These are phyloP conservation scores for Limnanthes douglasii DNA, from an alignment of 345 rosid species.

Conservation along the genomic window DNA sequence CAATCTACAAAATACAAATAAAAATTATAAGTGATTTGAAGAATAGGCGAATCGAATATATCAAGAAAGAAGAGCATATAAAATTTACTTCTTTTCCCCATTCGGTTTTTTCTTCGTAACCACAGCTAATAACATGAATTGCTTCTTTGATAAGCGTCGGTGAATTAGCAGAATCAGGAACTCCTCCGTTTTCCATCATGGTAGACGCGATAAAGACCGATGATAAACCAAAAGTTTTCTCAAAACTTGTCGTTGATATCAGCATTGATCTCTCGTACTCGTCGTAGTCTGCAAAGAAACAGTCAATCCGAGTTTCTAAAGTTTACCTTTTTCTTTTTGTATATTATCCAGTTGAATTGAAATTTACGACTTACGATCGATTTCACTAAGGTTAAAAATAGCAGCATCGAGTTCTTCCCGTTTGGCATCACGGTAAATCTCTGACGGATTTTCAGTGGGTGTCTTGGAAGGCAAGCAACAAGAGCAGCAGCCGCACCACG, in stretches of 20 bases:
- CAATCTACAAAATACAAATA: constrained; percentile 39
- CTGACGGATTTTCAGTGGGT: constrained; percentile 47
- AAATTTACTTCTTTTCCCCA: constrained; percentile 93
- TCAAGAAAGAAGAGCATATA: constrained; percentile 1
- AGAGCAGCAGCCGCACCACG: constrained; percentile 44
- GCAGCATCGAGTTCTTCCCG: constrained; percentile 86
- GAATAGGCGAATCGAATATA: too few species aligned
- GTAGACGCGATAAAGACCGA: constrained; percentile 95
- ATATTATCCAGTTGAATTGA: too few species aligned
- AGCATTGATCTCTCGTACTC: constrained; percentile 92
- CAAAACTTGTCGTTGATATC: constrained; percentile 81
- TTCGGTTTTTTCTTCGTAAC: constrained; percentile 88
- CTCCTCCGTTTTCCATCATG: constrained; percentile 81
- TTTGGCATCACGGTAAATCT: constrained; percentile 70
- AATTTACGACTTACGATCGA: constrained; percentile 60
- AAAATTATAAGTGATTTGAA: neutral
- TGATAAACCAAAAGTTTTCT: constrained; percentile 92
- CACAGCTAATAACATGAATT: constrained; percentile 88
- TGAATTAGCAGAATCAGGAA: constrained; percentile 74
- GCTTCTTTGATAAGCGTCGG: constrained; percentile 88
- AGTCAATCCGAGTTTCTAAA: neutral
- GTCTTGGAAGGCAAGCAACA: constrained; percentile 65
- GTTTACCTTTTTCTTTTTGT: too few species aligned
- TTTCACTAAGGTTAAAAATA: constrained; percentile 82
- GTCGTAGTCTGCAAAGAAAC: constrained; percentile 49